phyloP scores from a whole-genome alignment of 2,329 filamentous ascomycete genomes.

The Alternaria sp. region DNA sequence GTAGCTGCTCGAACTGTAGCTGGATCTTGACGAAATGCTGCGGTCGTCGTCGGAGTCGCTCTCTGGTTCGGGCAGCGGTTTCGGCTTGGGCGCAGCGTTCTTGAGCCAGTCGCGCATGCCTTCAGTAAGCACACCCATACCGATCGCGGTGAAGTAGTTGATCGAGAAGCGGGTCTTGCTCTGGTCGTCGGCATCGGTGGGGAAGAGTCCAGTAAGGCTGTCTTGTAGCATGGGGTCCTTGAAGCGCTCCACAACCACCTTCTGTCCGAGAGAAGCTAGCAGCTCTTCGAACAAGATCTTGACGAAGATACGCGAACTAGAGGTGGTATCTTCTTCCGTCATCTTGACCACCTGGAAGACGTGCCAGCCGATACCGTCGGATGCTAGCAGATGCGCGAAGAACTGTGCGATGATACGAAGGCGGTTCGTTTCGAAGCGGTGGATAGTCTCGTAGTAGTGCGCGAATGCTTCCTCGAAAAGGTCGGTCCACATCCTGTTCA shows the following conservation, averaged over 20 bases:
- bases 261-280: slow-evolving; percentile 82
- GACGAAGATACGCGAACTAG: slow-evolving; percentile 95
- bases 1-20: slow-evolving; percentile 38
- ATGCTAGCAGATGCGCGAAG: slow-evolving; percentile 88
- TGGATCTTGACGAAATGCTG: slow-evolving; percentile 43
- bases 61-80: slow-evolving; percentile 57
- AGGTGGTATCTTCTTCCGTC: slow-evolving; percentile 96
- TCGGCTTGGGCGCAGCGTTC: slow-evolving; percentile 81
- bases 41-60: slow-evolving; percentile 42
- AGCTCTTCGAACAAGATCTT: slow-evolving; percentile 97
- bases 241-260: slow-evolving; percentile 76
- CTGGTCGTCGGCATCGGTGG: slow-evolving; percentile 76
- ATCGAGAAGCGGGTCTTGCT: slow-evolving; percentile 95
- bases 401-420: slow-evolving; percentile 94
- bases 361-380: slow-evolving; percentile 92
- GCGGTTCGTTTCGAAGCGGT: slow-evolving; percentile 94
- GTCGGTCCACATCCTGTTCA: slow-evolving; percentile 93
- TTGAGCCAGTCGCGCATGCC: slow-evolving; percentile 91
- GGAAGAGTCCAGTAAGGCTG: slow-evolving; percentile 85
- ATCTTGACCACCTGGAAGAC: slow-evolving; percentile 82
- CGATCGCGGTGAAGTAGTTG: slow-evolving; percentile 99
- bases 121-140: slow-evolving; percentile 93
- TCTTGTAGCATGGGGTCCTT: slow-evolving; percentile 77
- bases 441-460: slow-evolving; percentile 96
- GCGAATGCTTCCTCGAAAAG: slow-evolving; percentile 89